phyloP scores from a whole-genome alignment of 2,329 filamentous ascomycete genomes.

The Grosmannia penicillata region DNA sequence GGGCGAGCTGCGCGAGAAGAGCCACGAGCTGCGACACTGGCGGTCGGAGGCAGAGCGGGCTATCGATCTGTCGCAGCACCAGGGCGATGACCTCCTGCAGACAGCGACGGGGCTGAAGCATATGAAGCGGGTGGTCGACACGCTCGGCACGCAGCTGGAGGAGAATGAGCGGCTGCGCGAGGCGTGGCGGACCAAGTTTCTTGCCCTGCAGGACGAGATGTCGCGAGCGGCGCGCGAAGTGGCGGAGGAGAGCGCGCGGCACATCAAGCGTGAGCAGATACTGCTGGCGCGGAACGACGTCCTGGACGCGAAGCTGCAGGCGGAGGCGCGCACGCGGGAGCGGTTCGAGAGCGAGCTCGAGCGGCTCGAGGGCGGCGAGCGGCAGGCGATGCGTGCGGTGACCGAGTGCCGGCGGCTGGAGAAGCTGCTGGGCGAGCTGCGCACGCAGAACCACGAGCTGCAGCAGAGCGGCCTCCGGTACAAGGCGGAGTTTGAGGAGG shows the following conservation, averaged over 20 bases:
- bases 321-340: conserved; percentile 56
- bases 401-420: conserved; percentile 48
- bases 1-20: conserved; percentile 36
- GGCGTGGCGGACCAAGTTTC: conserved; percentile 69
- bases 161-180: conserved; percentile 78
- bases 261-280: conserved; percentile 65
- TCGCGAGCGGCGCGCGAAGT: conserved; percentile 62
- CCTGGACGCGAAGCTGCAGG: conserved; percentile 61
- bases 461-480: conserved; percentile 53
- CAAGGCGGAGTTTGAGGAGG: conserved; percentile 73
- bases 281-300: conserved; percentile 67
- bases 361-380: conserved; percentile 47
- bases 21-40: conserved; percentile 46
- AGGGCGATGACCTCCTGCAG: conserved; percentile 32
- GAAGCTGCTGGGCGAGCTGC: conserved; percentile 36
- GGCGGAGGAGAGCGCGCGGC: conserved; percentile 65
- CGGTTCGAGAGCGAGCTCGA: conserved; percentile 52
- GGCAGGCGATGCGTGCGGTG: conserved; percentile 48
- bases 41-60: conserved; percentile 45
- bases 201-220: conserved; percentile 80
- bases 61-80: conserved; percentile 33
- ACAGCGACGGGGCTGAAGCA: conserved; percentile 51
- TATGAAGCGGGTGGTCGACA: conserved; percentile 57
- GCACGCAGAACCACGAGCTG: conserved; percentile 55
- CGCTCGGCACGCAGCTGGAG: conserved; percentile 63